Conservation (phyloP, 2,329 filamentous ascomycete genomes). For the Penicillium sp. region DNA sequence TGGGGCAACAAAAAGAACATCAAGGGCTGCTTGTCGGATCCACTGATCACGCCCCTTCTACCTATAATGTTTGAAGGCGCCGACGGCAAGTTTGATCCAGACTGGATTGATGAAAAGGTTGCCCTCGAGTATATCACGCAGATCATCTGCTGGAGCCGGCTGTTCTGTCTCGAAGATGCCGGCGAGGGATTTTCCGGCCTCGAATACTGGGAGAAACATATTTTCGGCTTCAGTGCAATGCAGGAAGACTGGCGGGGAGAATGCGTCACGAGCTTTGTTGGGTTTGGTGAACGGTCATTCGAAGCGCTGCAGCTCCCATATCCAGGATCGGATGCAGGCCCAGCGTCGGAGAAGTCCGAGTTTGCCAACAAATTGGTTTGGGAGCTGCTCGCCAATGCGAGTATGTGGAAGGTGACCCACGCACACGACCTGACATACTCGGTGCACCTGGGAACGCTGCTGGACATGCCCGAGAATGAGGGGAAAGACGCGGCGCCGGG, state of each 20-base stretch:
- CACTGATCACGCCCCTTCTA: conserved; percentile 6
- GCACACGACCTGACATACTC: background rate
- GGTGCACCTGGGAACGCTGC: conserved; percentile 1
- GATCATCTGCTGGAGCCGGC: conserved; percentile 2
- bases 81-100: conserved; percentile 7
- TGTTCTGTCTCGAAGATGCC: conserved; percentile 10
- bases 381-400: conserved; percentile 29
- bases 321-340: conserved; percentile 14
- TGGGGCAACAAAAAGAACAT: conserved; percentile 6
- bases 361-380: conserved; percentile 28
- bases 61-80: conserved; percentile 15
- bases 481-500: conserved; percentile 31
- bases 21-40: conserved; percentile 2
- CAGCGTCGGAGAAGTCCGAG: conserved; percentile 19
- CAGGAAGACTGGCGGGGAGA: background rate
- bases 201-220: conserved; percentile 7
- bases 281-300: background rate
- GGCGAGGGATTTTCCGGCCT: conserved; percentile 6
- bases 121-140: conserved; percentile 6
- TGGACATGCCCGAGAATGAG: conserved; percentile 34
- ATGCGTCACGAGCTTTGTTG: background rate
- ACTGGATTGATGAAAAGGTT: conserved; percentile 5
- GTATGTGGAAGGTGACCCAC: conserved; percentile 33
- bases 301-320: background rate
- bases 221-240: conserved; percentile 1